These are phyloP conservation scores for Sugiyamaella paludigena DNA, from an alignment of 1,139 yeast genomes.

Conservation along the genomic window DNA sequence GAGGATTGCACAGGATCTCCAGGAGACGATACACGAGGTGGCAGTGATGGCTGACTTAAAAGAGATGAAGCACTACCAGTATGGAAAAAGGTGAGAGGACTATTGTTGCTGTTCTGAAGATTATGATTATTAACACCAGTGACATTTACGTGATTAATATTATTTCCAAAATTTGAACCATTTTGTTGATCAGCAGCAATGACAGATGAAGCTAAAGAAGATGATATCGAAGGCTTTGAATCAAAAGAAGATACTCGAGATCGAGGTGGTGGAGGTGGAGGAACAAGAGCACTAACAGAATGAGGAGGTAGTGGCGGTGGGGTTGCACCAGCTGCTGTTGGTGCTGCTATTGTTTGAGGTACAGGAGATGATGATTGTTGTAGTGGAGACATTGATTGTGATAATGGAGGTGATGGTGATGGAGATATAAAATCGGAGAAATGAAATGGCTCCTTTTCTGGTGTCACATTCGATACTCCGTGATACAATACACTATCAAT, in stretches of 20 bases:
- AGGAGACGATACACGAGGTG: background rate
- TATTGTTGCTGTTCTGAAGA: background rate
- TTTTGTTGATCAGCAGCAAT: background rate
- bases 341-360: background rate
- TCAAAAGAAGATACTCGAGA: constrained; percentile 5
- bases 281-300: background rate
- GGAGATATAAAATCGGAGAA: constrained; percentile 17
- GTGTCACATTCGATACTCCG: constrained; percentile 38
- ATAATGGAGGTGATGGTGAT: constrained; percentile 17
- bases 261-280: constrained; percentile 20
- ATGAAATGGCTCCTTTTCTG: constrained; percentile 20
- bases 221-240: constrained; percentile 2
- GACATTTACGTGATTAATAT: background rate
- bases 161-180: constrained; percentile 1
- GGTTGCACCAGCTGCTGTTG: background rate
- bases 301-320: background rate
- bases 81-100: background rate
- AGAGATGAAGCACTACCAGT: constrained; percentile 4
- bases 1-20: background rate
- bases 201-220: constrained; percentile 8
- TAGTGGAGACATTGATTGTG: background rate
- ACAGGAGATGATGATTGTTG: background rate
- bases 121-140: background rate
- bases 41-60: background rate
- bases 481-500: constrained; percentile 41